Evolutionary conservation across 192 early-diverging fungal genomes (phyloP).

Genomic region (Coemansia sp.): DNA sequence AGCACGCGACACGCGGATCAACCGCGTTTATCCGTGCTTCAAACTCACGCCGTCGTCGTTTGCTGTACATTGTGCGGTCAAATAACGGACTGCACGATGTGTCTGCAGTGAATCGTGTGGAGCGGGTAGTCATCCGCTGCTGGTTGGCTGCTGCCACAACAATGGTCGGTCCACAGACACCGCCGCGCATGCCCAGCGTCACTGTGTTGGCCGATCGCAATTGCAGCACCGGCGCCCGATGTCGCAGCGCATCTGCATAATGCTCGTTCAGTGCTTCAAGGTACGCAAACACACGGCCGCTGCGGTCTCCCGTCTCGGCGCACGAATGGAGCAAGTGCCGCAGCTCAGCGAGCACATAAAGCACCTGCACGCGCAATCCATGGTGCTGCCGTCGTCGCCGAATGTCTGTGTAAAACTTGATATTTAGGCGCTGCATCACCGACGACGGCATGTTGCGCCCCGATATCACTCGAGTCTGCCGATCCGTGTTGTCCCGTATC

Average conservation of each 20-base stretch:
- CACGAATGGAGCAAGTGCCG: conserved; percentile 17
- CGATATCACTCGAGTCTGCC: not conserved
- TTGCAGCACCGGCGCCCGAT: conserved; percentile 4
- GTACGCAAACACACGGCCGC: conserved; percentile 26
- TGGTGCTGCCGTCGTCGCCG: conserved; percentile 36
- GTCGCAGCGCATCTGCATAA: conserved; percentile 16
- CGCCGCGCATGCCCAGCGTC: conserved; percentile 1
- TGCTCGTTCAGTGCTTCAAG: conserved; percentile 29
- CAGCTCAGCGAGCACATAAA: conserved; percentile 24
- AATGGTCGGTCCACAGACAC: not conserved
- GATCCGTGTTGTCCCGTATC: not conserved
- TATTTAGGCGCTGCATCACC: conserved; percentile 33
- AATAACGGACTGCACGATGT: conserved; percentile 8
- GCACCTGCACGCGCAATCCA: conserved; percentile 30
- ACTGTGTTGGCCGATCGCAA: conserved; percentile 24
- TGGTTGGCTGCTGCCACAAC: conserved; percentile 14
- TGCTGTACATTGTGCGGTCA: conserved; percentile 14
- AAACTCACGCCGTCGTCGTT: not conserved
- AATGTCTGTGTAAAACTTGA: conserved; percentile 24
- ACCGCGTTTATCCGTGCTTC: not conserved
- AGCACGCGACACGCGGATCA: conserved; percentile 31
- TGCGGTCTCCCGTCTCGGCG: conserved; percentile 8
- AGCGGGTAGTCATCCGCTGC: not conserved
- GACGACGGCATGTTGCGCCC: conserved; percentile 45
- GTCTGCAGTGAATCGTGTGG: conserved; percentile 5